Base-by-base conservation (phyloP, 1,284 basidiomycete species). In the Xanthoconium separans region DNA sequence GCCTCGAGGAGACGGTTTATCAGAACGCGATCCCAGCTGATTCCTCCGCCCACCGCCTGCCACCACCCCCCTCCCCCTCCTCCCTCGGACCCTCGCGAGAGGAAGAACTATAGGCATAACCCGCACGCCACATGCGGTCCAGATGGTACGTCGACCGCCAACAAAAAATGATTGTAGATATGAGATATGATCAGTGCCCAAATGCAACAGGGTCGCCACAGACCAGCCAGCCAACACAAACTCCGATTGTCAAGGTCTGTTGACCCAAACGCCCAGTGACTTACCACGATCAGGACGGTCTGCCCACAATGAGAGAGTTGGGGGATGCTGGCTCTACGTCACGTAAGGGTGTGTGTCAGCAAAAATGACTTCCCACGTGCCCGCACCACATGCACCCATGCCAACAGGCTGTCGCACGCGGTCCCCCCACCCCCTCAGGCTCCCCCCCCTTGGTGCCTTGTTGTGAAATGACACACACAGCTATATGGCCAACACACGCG, bases 1-100 rank as follows among this genome's bases (percentile, higher is more conserved):
- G 42, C 62, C 53, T 62, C 49, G 57, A 57, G 52, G 49, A 39
- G 41, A 27, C n/a, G n/a, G 24, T 44, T 48, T 51, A 64, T 62
- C 51, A 53, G 57, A 64, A 64, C 24, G 24, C 24, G 24, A 24
- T 24, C 24, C 24, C 24, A 24, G 24, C 24, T 24, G 24, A 24
- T 24, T 44, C 47, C 30, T 51, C 33, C n/a, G 27, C 47, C 49
- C 33, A 30, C 44, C 40, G 41, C 34, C 40, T 31, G 16, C 34
- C 22, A 44, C 42, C 29, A 13, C 33, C 22, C 36, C 36, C 33
- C 27, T n/a, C n/a, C n/a, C n/a, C n/a, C n/a, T n/a, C 24, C 24
- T 6, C 16, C 46, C 45, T 44, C n/a, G 36, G 37, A n/a, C 22
- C 29, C 44, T 29, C 22, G 9, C 42, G 27, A 37, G 39, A 53